Percentiles rank a stretch among this genome's conserved stretches.
Evolutionary conservation across 257 asterid genomes (phyloP).

Genomic region (Nicotiana attenuata): DNA sequence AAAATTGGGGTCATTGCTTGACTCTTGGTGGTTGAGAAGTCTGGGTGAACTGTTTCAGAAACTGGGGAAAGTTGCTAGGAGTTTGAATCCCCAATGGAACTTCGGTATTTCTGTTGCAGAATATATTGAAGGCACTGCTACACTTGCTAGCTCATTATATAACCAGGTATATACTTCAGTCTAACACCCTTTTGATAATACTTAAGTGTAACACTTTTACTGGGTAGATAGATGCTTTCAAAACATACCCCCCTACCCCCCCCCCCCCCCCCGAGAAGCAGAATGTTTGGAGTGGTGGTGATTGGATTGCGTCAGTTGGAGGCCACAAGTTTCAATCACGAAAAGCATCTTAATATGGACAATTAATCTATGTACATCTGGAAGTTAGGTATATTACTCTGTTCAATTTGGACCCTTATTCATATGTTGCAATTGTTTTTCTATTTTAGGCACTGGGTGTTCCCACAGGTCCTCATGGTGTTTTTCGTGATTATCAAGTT

Average conservation of each 20-base stretch:
- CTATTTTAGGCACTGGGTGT: conserved; percentile 78
- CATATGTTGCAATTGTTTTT: not conserved
- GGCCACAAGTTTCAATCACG: not conserved
- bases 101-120: conserved; percentile 67
- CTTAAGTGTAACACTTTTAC: not conserved
- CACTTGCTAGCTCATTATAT: conserved; percentile 85
- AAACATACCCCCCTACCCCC: not conserved
- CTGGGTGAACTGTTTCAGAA: conserved; percentile 55
- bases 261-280: not conserved
- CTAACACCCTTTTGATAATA: not conserved
- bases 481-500: conserved; percentile 96
- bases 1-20: conserved; percentile 62
- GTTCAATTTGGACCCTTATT: not conserved
- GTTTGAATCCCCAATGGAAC: conserved; percentile 75
- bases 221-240: not conserved
- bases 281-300: not conserved
- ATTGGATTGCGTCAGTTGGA: not conserved
- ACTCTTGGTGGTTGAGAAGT: conserved; percentile 67
- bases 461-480: conserved; percentile 97
- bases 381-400: not conserved
- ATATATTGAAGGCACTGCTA: conserved; percentile 83
- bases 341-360: not conserved
- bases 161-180: conserved; percentile 57
- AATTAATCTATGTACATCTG: not conserved
- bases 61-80: conserved; percentile 58